Evolutionary conservation across 2,329 filamentous ascomycete genomes (phyloP).

Genomic region (Colletotrichum nymphaeae): DNA sequence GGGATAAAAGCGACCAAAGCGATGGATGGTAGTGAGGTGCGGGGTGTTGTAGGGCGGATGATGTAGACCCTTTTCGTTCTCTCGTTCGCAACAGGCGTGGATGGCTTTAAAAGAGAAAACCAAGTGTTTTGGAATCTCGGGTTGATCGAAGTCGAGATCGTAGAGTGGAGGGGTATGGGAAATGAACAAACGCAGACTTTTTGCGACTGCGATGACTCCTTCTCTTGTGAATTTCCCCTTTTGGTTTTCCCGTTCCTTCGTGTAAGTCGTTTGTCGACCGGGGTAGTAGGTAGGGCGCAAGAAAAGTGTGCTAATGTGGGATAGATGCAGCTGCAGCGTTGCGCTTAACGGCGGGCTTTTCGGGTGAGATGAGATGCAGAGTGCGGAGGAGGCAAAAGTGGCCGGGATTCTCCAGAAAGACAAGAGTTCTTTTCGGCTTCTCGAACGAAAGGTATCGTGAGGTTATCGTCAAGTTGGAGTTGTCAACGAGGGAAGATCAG

Average conservation of each 20-base stretch:
- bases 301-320: neutral
- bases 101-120: neutral
- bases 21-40: neutral
- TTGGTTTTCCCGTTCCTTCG: neutral
- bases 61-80: neutral
- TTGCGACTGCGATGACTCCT: constrained; percentile 4
- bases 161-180: too few species aligned
- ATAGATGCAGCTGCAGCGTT: neutral
- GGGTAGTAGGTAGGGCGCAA: neutral
- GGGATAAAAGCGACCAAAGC: constrained; percentile 4
- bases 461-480: constrained; percentile 10
- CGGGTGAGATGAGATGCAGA: constrained; percentile 10
- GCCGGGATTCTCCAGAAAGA: neutral
- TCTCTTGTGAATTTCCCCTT: neutral
- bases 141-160: neutral
- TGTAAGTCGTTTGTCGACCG: neutral
- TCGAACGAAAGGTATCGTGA: neutral
- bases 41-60: neutral
- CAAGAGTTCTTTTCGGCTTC: neutral
- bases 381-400: neutral
- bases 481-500: neutral
- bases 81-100: neutral
- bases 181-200: neutral
- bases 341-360: constrained; percentile 14
- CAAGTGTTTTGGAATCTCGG: neutral